A percentile compares a stretch with the other conserved stretches of the same genome.
phyloP scores from a whole-genome alignment of 2,329 filamentous ascomycete genomes.

The Pseudocercospora fuligena region DNA sequence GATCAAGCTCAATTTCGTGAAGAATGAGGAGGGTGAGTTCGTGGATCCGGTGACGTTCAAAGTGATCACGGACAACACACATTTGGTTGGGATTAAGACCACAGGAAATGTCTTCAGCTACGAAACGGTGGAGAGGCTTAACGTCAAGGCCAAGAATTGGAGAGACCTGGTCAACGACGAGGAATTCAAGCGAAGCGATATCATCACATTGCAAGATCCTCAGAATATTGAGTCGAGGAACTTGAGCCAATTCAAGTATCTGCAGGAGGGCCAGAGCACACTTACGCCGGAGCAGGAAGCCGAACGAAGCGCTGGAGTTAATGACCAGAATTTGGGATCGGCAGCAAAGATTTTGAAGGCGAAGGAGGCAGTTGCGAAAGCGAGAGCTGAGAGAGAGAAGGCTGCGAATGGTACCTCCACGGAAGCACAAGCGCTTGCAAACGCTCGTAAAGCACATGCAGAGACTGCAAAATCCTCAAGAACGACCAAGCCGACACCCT shows the following conservation, averaged over 20 bases:
- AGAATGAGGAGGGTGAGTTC: conserved; percentile 88
- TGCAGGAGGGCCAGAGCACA: conserved; percentile 76
- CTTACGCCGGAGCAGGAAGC: conserved; percentile 72
- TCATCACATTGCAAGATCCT: conserved; percentile 95
- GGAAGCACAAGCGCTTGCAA: conserved; percentile 54
- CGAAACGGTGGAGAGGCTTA: conserved; percentile 93
- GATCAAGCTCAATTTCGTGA: conserved; percentile 87
- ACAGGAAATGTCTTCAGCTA: conserved; percentile 96
- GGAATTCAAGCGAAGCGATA: conserved; percentile 85
- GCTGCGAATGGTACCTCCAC: conserved; percentile 32
- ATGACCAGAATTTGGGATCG: conserved; percentile 78
- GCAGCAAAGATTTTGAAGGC: conserved; percentile 83
- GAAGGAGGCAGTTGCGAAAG: conserved; percentile 91
- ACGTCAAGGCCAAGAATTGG: conserved; percentile 98
- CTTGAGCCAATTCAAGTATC: conserved; percentile 83
- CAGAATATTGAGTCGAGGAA: conserved; percentile 85
- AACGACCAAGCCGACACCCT: conserved; percentile 57
- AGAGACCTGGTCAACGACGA: conserved; percentile 84
- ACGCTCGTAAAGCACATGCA: conserved; percentile 59
- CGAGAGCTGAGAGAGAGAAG: conserved; percentile 70
- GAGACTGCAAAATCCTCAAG: conserved; percentile 33
- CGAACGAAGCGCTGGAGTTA: conserved; percentile 68
- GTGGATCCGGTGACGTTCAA: conserved; percentile 98
- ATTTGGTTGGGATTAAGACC: conserved; percentile 83
- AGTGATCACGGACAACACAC: conserved; percentile 96